These are phyloP conservation scores for Naganishia friedmannii DNA, from an alignment of 768 basidiomycete species.

Conservation along the genomic window DNA sequence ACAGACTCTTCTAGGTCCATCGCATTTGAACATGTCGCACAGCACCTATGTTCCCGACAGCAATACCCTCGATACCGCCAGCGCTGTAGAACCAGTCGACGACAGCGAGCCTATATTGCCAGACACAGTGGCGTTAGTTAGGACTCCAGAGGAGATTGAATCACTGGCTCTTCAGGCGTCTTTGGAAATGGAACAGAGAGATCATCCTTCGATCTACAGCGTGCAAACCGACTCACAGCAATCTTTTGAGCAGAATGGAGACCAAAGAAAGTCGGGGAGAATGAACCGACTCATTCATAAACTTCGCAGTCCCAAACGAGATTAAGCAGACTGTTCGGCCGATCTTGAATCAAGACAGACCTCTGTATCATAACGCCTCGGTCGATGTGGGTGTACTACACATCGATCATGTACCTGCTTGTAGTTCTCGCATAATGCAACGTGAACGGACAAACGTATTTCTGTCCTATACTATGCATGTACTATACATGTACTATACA, in stretches of 20 bases:
- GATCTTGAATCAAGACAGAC: not conserved
- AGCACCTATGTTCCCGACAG: not conserved
- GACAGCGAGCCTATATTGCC: not conserved
- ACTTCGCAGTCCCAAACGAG: conserved; percentile 6
- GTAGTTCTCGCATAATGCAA: not conserved
- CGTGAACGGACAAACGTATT: too few species aligned
- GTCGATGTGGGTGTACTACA: too few species aligned
- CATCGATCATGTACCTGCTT: not conserved
- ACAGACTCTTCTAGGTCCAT: not conserved
- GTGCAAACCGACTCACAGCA: conserved; percentile 4
- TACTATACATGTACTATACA: too few species aligned
- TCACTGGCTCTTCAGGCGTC: not conserved
- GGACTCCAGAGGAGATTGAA: conserved; percentile 11
- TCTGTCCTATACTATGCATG: too few species aligned
- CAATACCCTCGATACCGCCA: not conserved
- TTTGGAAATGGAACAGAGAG: not conserved
- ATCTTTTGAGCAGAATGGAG: not conserved
- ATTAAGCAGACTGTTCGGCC: not conserved
- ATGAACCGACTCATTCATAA: conserved; percentile 18
- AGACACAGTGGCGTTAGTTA: conserved; percentile 8
- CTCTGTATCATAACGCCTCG: not conserved
- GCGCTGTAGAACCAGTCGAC: not conserved
- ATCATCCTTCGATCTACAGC: not conserved
- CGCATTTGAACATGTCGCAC: conserved; percentile 9
- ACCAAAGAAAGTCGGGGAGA: conserved; percentile 11